phyloP scores from a whole-genome alignment of 1,139 yeast species.

The Protomyces inundatus region DNA sequence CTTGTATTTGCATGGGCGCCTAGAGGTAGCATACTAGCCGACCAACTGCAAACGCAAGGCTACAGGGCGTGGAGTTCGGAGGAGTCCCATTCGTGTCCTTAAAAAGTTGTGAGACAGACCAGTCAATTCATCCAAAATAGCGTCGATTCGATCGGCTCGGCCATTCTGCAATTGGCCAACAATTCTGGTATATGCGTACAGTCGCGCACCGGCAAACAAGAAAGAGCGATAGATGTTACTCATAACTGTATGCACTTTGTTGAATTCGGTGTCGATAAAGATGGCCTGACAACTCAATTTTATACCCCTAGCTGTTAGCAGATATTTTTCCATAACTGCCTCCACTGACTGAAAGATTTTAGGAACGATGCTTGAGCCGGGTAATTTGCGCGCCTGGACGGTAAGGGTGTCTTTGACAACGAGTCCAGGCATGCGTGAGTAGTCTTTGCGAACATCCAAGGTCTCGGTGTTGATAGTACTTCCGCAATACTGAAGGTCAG shows the following conservation, averaged over 20 bases:
- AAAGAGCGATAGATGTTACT: conserved; percentile 30
- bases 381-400: conserved; percentile 26
- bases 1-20: too few species aligned
- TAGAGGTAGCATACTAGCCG: too few species aligned
- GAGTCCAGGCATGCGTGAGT: conserved; percentile 22
- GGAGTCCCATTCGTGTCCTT: neutral
- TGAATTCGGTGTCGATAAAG: conserved; percentile 27
- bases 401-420: conserved; percentile 27
- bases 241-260: conserved; percentile 29
- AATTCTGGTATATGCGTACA: conserved; percentile 4
- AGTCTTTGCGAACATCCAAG: conserved; percentile 31
- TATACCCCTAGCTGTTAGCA: conserved; percentile 13
- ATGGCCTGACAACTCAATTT: conserved; percentile 24
- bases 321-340: neutral
- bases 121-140: neutral
- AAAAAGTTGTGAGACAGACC: neutral
- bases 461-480: conserved; percentile 29
- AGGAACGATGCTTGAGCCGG: conserved; percentile 23
- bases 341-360: conserved; percentile 26
- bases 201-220: conserved; percentile 31
- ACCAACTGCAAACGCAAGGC: too few species aligned
- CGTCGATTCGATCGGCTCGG: neutral
- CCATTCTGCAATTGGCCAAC: neutral
- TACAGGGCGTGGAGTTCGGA: too few species aligned
- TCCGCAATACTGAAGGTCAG: conserved; percentile 32